Evolutionary conservation across 768 basidiomycete species (phyloP).

Genomic region (Kwoniella pini): DNA sequence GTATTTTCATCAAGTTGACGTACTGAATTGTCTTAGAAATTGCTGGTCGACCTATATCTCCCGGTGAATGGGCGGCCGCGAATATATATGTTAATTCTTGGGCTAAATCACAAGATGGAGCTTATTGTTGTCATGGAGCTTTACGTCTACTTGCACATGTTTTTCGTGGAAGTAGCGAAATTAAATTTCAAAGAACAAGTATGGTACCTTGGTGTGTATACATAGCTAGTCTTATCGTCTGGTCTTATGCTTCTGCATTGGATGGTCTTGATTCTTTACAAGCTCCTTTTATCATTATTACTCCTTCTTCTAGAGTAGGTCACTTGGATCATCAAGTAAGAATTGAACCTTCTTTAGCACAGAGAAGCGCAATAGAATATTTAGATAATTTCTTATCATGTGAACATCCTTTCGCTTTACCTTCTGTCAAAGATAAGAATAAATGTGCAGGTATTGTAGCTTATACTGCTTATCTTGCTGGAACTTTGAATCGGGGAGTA

Average conservation of each 20-base stretch:
- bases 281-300: constrained; percentile 19
- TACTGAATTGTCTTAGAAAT: constrained; percentile 1
- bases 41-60: constrained; percentile 21
- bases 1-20: no score
- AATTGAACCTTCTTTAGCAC: constrained; percentile 27
- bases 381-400: constrained; percentile 7
- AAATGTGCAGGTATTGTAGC: constrained; percentile 21
- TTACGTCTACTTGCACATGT: constrained; percentile 15
- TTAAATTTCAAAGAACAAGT: constrained; percentile 13
- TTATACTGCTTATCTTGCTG: constrained; percentile 24
- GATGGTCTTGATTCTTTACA: constrained; percentile 14
- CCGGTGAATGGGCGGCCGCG: constrained; percentile 26
- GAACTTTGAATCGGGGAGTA: constrained; percentile 16
- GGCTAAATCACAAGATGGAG: constrained; percentile 23
- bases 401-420: constrained; percentile 11
- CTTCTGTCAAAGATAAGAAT: constrained; percentile 19
- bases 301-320: background rate
- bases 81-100: constrained; percentile 27
- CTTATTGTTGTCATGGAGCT: constrained; percentile 15
- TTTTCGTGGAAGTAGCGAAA: constrained; percentile 17
- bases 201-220: constrained; percentile 19
- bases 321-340: background rate
- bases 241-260: constrained; percentile 22
- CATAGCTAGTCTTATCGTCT: constrained; percentile 5
- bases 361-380: constrained; percentile 16